Evolutionary conservation across 495 filamentous ascomycete genomes (phyloP).

Genomic region (Bathelium albidoporum): DNA sequence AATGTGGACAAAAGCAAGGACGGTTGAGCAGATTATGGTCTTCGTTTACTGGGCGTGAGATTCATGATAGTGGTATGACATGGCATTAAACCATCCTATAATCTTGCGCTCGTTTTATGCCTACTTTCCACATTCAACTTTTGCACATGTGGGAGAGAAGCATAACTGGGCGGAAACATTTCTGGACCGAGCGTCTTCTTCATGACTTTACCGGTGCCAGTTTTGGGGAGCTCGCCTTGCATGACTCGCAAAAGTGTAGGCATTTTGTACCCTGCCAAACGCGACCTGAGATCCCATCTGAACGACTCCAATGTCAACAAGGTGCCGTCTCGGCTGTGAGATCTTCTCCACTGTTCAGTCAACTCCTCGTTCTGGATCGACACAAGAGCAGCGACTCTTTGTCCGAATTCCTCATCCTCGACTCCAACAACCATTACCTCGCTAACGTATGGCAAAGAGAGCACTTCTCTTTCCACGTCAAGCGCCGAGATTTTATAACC

Average conservation of each 20-base stretch:
- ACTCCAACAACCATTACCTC: slow-evolving; percentile 40
- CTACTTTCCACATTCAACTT: slow-evolving; percentile 25
- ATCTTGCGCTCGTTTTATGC: not conserved
- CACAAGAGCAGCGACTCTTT: slow-evolving; percentile 41
- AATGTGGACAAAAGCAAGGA: not conserved
- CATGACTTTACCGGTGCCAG: slow-evolving; percentile 40
- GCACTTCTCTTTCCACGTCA: slow-evolving; percentile 37
- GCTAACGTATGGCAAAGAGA: slow-evolving; percentile 30
- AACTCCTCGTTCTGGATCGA: slow-evolving; percentile 26
- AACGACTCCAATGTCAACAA: slow-evolving; percentile 31
- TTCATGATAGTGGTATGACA: not conserved
- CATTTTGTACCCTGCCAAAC: slow-evolving; percentile 39
- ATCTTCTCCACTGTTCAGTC: not conserved
- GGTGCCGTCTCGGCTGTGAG: not conserved
- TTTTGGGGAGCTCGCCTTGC: slow-evolving; percentile 39
- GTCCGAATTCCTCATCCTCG: slow-evolving; percentile 37
- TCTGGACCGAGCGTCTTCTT: slow-evolving; percentile 40
- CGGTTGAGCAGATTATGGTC: too few species aligned
- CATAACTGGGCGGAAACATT: slow-evolving; percentile 36
- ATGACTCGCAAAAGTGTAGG: slow-evolving; percentile 38
- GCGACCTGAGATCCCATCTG: slow-evolving; percentile 32
- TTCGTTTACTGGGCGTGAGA: too few species aligned
- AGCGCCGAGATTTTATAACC: slow-evolving; percentile 40
- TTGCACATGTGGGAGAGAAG: slow-evolving; percentile 30
- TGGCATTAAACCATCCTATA: not conserved